Percentiles rank a stretch among this genome's conserved stretches.
phyloP scores from a whole-genome alignment of 805 yeast species.

The Metschnikowia colocasiae region DNA sequence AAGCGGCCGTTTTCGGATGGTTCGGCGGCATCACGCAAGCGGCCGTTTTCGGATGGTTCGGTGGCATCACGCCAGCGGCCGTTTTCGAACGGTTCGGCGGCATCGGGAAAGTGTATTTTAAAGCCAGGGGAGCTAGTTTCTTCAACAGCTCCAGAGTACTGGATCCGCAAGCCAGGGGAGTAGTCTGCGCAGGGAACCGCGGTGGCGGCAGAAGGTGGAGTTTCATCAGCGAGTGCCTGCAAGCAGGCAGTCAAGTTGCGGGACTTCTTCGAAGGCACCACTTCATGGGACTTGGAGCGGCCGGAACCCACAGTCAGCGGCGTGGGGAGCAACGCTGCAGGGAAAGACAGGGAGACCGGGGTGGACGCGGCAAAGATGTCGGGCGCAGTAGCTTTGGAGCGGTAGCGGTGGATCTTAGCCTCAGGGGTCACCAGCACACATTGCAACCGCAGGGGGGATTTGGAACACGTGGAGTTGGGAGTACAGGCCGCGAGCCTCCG shows the following conservation, averaged over 20 bases:
- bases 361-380: neutral
- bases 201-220: neutral
- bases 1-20: neutral
- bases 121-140: too few relatives aligned
- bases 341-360: neutral
- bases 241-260: conserved; percentile 1
- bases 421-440: neutral
- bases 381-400: neutral
- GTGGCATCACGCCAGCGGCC: neutral
- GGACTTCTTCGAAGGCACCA: neutral
- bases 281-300: conserved; percentile 5
- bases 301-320: conserved; percentile 19
- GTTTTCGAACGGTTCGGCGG: neutral
- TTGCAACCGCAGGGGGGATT: neutral
- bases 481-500: neutral
- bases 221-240: conserved; percentile 2
- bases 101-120: neutral
- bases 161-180: conserved; percentile 2
- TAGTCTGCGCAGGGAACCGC: neutral
- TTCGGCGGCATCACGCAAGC: neutral
- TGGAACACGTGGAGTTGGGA: neutral
- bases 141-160: too few relatives aligned
- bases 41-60: too few relatives aligned
- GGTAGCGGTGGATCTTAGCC: neutral
- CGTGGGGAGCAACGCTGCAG: conserved; percentile 11